A percentile compares a stretch with the other conserved stretches of the same genome.
Evolutionary conservation across 116 monocot species (phyloP).

Genomic region (Cymodocea nodosa): DNA sequence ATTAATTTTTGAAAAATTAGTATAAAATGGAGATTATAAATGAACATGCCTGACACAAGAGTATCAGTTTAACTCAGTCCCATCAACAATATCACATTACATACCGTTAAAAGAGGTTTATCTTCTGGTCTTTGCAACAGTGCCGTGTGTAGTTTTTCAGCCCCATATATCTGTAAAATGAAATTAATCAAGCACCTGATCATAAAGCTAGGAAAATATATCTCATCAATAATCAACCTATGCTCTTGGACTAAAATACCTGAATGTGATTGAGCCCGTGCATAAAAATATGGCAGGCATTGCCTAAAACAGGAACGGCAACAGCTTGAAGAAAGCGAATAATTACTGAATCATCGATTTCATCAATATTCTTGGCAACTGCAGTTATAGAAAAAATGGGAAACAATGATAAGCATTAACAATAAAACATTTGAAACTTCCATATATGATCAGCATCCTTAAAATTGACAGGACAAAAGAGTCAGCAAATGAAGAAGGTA

Average conservation of each 20-base stretch:
- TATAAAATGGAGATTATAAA: background rate
- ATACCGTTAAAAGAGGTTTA: conserved; percentile 77
- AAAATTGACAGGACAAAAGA: no score
- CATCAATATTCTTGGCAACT: conserved; percentile 58
- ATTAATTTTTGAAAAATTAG: no score
- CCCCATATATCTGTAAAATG: conserved; percentile 55
- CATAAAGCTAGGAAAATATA: background rate
- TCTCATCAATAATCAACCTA: background rate
- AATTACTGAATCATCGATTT: conserved; percentile 39
- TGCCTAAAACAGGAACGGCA: conserved; percentile 73
- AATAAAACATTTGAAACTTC: background rate
- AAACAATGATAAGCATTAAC: background rate
- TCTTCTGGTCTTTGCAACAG: conserved; percentile 52
- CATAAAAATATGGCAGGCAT: conserved; percentile 87
- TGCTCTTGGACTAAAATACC: conserved; percentile 21
- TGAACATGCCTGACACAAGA: background rate
- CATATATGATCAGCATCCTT: background rate
- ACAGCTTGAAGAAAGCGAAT: conserved; percentile 58
- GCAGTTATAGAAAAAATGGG: background rate
- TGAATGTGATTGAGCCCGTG: conserved; percentile 72
- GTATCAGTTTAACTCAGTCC: background rate
- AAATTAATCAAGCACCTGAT: background rate
- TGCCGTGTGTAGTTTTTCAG: conserved; percentile 63
- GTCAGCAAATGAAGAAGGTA: no score
- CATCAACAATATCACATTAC: background rate